Conservation (phyloP, 495 filamentous ascomycete genomes). For the Evernia prunastri region DNA sequence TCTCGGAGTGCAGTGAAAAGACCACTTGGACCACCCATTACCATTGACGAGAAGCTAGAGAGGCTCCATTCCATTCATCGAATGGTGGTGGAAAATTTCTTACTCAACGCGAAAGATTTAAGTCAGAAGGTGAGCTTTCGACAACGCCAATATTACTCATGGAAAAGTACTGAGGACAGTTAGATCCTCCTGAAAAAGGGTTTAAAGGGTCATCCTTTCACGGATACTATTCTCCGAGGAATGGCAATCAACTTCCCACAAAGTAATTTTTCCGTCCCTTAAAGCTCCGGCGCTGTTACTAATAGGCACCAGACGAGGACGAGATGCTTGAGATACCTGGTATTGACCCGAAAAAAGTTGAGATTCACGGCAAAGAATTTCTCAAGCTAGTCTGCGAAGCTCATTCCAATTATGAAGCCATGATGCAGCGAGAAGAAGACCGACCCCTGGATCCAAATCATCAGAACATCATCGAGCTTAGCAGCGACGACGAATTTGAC, state of each 20-base stretch:
- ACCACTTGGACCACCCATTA: conserved; percentile 63
- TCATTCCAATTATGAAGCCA: conserved; percentile 47
- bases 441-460: conserved; percentile 51
- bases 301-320: conserved; percentile 30
- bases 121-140: conserved; percentile 47
- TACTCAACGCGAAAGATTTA: conserved; percentile 54
- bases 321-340: conserved; percentile 61
- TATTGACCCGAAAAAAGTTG: conserved; percentile 64
- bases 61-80: conserved; percentile 54
- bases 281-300: neutral
- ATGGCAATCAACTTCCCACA: conserved; percentile 78
- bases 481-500: conserved; percentile 52
- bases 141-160: neutral
- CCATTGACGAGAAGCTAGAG: conserved; percentile 55
- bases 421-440: conserved; percentile 39
- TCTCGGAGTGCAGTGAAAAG: conserved; percentile 31
- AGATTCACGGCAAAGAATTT: conserved; percentile 61
- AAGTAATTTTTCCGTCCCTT: conserved; percentile 31
- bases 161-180: conserved; percentile 13
- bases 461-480: conserved; percentile 61
- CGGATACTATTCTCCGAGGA: conserved; percentile 67
- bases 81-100: conserved; percentile 60
- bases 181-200: conserved; percentile 55
- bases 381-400: conserved; percentile 55
- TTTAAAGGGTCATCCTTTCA: conserved; percentile 63